Base-by-base conservation (phyloP, 164 flowering plant genomes). In the Protea cynaroides region DNA sequence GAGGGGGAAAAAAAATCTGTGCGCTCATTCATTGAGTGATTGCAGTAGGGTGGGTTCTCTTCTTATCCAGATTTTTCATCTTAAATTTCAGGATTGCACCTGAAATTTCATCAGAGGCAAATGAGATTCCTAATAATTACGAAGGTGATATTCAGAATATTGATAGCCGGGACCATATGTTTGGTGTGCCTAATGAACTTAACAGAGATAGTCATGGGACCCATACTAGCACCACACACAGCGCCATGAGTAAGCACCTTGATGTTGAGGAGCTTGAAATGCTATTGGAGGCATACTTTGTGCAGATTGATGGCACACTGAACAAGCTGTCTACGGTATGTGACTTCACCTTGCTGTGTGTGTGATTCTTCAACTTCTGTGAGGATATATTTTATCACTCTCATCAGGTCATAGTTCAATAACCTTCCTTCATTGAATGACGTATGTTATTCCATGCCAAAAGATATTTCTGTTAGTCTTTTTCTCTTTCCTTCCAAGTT, bases 261-360 rank as follows among this genome's bases (percentile, higher is more conserved):
- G 95, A 94, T 76, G 93, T 94, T 11, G 96, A 87, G 74, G 97
- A 90, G 77, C 95, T 94, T 38, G 98, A 90, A 71, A 90, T 94
- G 97, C 97, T 94, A 17, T 69, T 94, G 73, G 98, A 90, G 78
- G 97, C 98, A 10, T 94, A 94, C 77, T 93, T 93, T 72, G 97
- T 91, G 61, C 95, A 94, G 72, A 87, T 94, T 61, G 98, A 89
- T 72, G 97, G 99, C 25, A 88, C 93, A 60, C 59, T 88, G 68
- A 89, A 91, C 79, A 89, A 89, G 62, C 69, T 94, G 19, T 89
- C 97, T 59, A 85, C 96, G 62, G 98, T 93, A 84, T 19, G 78
- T 55, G 40, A 59, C 59, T 54, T 63, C 19, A 43, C 62, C 51
- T 59, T 56, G 21, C 25, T 6, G 40, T 25, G 29, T 6, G 40